Evolutionary conservation across 2,329 filamentous ascomycete genomes (phyloP).

Genomic region (Chalaropsis ovoidea): DNA sequence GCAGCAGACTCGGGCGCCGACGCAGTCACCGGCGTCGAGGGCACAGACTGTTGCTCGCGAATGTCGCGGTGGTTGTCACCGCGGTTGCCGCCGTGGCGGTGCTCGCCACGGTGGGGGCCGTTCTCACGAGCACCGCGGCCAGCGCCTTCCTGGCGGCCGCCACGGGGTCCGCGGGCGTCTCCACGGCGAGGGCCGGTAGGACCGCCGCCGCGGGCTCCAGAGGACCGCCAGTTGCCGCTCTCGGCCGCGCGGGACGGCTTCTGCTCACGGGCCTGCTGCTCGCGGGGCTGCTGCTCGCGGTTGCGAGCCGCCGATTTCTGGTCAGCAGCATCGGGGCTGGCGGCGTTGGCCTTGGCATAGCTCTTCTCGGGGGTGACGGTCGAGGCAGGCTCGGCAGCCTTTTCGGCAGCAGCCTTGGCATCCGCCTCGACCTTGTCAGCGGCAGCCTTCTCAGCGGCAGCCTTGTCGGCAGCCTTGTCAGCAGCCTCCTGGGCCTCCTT

Average conservation of each 20-base stretch:
- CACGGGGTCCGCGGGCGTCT: conserved; percentile 37
- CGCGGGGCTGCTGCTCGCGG: conserved; percentile 38
- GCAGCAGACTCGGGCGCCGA: conserved; percentile 26
- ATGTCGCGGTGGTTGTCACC: conserved; percentile 22
- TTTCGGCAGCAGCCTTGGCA: conserved; percentile 32
- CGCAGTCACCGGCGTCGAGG: conserved; percentile 27
- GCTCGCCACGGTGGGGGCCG: conserved; percentile 12
- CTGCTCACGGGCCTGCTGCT: conserved; percentile 37
- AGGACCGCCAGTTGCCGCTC: conserved; percentile 50
- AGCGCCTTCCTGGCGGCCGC: conserved; percentile 18
- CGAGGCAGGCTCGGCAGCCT: conserved; percentile 30
- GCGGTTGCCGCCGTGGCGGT: conserved; percentile 15
- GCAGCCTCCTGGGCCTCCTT: conserved; percentile 52
- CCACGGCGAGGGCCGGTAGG: conserved; percentile 39
- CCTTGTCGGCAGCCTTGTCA: conserved; percentile 37
- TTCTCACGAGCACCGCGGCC: neutral
- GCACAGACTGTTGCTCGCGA: conserved; percentile 31
- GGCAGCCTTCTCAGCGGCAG: conserved; percentile 31
- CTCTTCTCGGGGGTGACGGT: conserved; percentile 36
- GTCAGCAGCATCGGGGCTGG: neutral
- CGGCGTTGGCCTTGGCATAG: conserved; percentile 10
- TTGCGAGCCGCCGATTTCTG: neutral
- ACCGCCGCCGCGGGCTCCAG: conserved; percentile 35
- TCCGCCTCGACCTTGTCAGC: conserved; percentile 33
- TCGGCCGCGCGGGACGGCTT: conserved; percentile 47